A percentile compares a stretch with the other conserved stretches of the same genome.
Evolutionary conservation across 1,284 basidiomycete genomes (phyloP).

Genomic region (Austropuccinia psidii): DNA sequence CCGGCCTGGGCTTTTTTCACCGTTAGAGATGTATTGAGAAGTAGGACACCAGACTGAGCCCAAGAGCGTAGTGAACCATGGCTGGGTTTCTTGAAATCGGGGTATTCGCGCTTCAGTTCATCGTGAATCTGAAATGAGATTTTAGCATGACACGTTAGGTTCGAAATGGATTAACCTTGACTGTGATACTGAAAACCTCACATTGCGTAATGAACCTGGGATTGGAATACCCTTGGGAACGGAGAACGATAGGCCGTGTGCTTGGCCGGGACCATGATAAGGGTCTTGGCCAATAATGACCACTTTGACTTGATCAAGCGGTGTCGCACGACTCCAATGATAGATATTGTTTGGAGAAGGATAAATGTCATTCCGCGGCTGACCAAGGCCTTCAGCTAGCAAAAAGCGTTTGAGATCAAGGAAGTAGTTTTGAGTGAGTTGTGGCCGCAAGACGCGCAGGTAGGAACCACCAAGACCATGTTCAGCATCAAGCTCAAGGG

Average conservation of each 20-base stretch:
- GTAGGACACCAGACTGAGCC: conserved; percentile 47
- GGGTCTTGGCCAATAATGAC: conserved; percentile 48
- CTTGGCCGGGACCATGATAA: conserved; percentile 47
- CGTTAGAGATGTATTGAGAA: conserved; percentile 48
- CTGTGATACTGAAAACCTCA: conserved; percentile 41
- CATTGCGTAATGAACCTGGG: conserved; percentile 46
- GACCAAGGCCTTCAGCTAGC: conserved; percentile 9
- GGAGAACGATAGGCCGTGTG: conserved; percentile 46
- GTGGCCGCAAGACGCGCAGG: not conserved
- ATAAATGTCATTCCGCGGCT: conserved; percentile 1
- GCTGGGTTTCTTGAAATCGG: conserved; percentile 35
- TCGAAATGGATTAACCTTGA: not conserved
- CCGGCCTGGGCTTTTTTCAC: conserved; percentile 44
- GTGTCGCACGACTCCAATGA: conserved; percentile 46
- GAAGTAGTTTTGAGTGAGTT: conserved; percentile 28
- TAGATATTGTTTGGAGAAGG: conserved; percentile 39
- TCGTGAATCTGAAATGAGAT: not conserved
- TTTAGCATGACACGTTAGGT: not conserved
- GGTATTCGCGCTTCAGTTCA: conserved; percentile 36
- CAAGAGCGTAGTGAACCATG: conserved; percentile 44
- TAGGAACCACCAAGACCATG: conserved; percentile 17
- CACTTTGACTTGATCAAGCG: conserved; percentile 45
- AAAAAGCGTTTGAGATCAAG: conserved; percentile 30
- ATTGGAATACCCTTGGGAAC: conserved; percentile 44
- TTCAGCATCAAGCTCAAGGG: conserved; percentile 20